Evolutionary conservation across 768 basidiomycete genomes (phyloP), one percentile per base, ranked within the genome.

Genomic region (Lanmaoa pseudosensibilis): DNA sequence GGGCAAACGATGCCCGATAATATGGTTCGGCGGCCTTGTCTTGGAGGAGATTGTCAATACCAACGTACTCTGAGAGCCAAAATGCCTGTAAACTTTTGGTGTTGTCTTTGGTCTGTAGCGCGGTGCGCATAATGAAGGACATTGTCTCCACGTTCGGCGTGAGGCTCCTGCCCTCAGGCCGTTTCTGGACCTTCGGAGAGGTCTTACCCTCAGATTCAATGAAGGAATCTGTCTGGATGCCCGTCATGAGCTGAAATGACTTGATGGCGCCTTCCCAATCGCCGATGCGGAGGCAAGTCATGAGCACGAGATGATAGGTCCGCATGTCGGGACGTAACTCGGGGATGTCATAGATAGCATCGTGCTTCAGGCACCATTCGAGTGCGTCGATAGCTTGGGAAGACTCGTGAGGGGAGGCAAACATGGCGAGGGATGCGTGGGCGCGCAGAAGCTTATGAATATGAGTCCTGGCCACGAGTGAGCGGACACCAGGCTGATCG

Each of bases 181-280:
- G 78, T 63, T 71, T 71, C 57, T 80, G 77, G 12, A 76, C 63
- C 54, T 68, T 72, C 10, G 81, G 83, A 5, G 78, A 47, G 13
- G 19, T 37, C 46, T 56, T 68, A 5, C 77, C 80, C 39, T 78
- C 77, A 12, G 54, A 55, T 38, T 61, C 63, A 34, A 60, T 6
- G 56, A 85, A 84, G 47, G 82, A 82, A 52, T 80, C 77, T 2
- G 69, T 63, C 56, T 78, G 80, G 61, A 81, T 83, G 7, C 90
- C 89, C 4, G 87, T 87, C 84, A 92, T 87, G 60, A 89, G 73
- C 58, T 88, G 83, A 68, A 90, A 87, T 18, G 80, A 72, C 47
- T 79, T 77, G 46, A 75, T 66, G 2, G 86, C 82, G 19, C 76
- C 76, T 25, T 66, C 73, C 88, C 87, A 92, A 69, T 91, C 86